Evolutionary conservation across 177 flowering plant species (phyloP), one percentile per base, ranked within the genome.

Genomic region (Tripterygium wilfordii): DNA sequence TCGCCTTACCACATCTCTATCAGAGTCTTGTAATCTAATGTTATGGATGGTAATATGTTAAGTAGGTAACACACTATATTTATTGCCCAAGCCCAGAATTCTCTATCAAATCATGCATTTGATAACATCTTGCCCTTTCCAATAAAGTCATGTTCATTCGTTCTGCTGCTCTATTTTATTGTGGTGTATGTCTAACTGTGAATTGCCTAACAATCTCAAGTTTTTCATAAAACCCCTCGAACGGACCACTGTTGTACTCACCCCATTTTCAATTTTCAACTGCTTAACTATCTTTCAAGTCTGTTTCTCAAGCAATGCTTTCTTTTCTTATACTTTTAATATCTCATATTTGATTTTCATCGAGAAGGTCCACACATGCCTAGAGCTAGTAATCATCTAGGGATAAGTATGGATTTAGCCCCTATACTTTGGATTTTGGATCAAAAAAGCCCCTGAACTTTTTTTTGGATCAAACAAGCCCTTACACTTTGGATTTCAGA

Each of bases 101-200:
- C 5, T 5, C 16, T 40, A 10, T 19, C 5, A 12, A 40, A 40
- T 5, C 23, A 19, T 3, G 21, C 43, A 40, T 40, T 40, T 3
- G 43, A 40, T 4, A 40, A 7, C 43, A 16, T 13, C 43, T 4
- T 7, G 43, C 43, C 3, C 21, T 40, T 13, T 40, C 43, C 8
- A 40, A 22, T 22, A 40, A 20, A 12, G 43, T 40, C 21, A 4
- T 17, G 13, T 40, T 40, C 21, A 40, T 40, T 6, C 43, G 31
- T 3, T 49, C 29, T 76, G 82, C 63, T 30, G 12, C 33, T 12
- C 33, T 12, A 12, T 30, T 30, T 12, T 30, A 12, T 30, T 30
- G 33, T 30, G 33, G 33, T 6, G 33, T 30, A 30, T 30, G 7
- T 12, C 33, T n/a, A n/a, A n/a, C n/a, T n/a, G n/a, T 30, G 33